These are phyloP conservation scores for Botryobasidium botryosum DNA, from an alignment of 768 basidiomycete genomes.

Conservation along the genomic window DNA sequence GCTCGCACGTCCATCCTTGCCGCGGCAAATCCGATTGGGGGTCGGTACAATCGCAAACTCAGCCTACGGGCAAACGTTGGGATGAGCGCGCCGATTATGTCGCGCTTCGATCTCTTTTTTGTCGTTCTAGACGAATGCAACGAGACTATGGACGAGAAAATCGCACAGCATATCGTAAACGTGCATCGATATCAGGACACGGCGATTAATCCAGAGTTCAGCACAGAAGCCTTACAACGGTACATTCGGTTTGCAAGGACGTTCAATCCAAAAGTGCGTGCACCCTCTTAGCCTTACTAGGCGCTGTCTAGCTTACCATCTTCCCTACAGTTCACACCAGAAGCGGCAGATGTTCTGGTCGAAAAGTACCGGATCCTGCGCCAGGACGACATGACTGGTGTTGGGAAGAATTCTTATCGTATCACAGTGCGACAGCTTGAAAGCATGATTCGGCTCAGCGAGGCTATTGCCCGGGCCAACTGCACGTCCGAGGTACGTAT, in stretches of 20 bases:
- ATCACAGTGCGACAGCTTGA: slow-evolving; percentile 97
- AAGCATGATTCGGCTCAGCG: slow-evolving; percentile 93
- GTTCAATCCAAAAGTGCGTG: slow-evolving; percentile 82
- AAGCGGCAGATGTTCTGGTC: slow-evolving; percentile 82
- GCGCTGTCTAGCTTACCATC: slow-evolving; percentile 3
- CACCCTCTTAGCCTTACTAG: neutral
- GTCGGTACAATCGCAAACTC: slow-evolving; percentile 91
- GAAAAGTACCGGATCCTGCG: slow-evolving; percentile 87
- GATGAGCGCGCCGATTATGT: slow-evolving; percentile 99
- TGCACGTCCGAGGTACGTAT: slow-evolving; percentile 70
- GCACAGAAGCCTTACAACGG: slow-evolving; percentile 87
- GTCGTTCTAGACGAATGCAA: slow-evolving; percentile 96
- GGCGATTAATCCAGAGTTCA: slow-evolving; percentile 92
- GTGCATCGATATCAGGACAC: slow-evolving; percentile 91
- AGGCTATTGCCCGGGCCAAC: slow-evolving; percentile 94
- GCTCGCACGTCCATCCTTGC: slow-evolving; percentile 95
- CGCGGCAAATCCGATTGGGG: slow-evolving; percentile 94
- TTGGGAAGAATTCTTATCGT: slow-evolving; percentile 81
- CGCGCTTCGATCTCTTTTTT: slow-evolving; percentile 95
- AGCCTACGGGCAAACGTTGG: slow-evolving; percentile 70
- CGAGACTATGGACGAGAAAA: slow-evolving; percentile 77
- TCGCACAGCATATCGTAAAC: slow-evolving; percentile 94
- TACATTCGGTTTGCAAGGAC: slow-evolving; percentile 96
- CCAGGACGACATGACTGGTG: slow-evolving; percentile 82
- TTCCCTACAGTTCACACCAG: slow-evolving; percentile 61